Conservation (phyloP, 805 yeast genomes). For the Clavispora santaluciae region DNA sequence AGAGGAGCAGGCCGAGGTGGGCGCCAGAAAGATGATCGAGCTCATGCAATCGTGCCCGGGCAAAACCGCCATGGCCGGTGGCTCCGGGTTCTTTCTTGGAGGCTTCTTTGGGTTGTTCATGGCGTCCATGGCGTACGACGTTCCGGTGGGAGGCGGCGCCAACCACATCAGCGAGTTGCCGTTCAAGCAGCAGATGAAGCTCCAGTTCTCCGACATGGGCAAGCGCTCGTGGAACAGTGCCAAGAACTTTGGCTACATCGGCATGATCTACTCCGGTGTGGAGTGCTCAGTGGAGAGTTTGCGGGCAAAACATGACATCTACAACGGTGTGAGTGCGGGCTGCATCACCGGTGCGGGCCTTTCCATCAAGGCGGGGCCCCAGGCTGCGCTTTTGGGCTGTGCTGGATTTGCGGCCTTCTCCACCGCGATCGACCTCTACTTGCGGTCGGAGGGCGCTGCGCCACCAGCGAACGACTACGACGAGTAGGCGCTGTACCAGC, state of each 20-base stretch:
- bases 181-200: conserved; percentile 84
- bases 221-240: conserved; percentile 83
- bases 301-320: conserved; percentile 68
- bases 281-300: conserved; percentile 18
- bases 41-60: conserved; percentile 95
- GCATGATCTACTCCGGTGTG: conserved; percentile 18
- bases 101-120: conserved; percentile 94
- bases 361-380: conserved; percentile 90
- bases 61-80: conserved; percentile 86
- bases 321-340: conserved; percentile 90
- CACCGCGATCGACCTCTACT: conserved; percentile 49
- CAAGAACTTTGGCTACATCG: conserved; percentile 57
- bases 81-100: conserved; percentile 89
- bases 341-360: conserved; percentile 96
- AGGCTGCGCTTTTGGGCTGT: conserved; percentile 86
- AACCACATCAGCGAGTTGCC: conserved; percentile 76
- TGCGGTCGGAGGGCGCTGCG: conserved; percentile 16
- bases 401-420: conserved; percentile 97
- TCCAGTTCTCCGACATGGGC: conserved; percentile 91
- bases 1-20: conserved; percentile 89
- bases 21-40: conserved; percentile 77
- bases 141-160: conserved; percentile 58
- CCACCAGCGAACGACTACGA: conserved; percentile 92
- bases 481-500: no score
- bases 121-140: conserved; percentile 82